Conservation (phyloP, 768 basidiomycete species). For the Mrakia blollopis region DNA sequence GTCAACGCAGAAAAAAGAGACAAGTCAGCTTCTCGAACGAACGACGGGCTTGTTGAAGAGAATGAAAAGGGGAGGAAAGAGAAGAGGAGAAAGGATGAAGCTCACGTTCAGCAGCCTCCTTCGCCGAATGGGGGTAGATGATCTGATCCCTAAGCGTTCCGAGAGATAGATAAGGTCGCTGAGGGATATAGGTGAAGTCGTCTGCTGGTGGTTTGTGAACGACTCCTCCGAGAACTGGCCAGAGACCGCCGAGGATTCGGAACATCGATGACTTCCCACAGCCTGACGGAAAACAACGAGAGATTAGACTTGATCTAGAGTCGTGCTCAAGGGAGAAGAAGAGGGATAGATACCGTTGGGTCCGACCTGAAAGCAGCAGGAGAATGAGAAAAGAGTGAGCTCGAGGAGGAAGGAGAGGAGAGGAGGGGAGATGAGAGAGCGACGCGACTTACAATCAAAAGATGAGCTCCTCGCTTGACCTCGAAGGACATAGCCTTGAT, state of each 20-base stretch:
- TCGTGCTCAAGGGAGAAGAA: background rate
- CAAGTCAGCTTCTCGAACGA: no score
- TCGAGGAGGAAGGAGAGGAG: background rate
- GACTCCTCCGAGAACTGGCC: slow-evolving; percentile 53
- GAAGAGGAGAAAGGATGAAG: slow-evolving; percentile 31
- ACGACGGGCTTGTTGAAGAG: no score
- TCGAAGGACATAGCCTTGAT: slow-evolving; percentile 78
- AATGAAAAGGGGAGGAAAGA: background rate
- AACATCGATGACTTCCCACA: slow-evolving; percentile 89
- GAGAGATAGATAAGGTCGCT: slow-evolving; percentile 87
- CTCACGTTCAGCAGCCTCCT: slow-evolving; percentile 72
- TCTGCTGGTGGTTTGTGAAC: slow-evolving; percentile 84
- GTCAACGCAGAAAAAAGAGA: background rate
- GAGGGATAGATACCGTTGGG: slow-evolving; percentile 62
- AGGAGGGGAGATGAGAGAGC: no score
- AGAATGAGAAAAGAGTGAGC: background rate
- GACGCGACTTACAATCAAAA: slow-evolving; percentile 19
- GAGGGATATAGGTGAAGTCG: slow-evolving; percentile 90
- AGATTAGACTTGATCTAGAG: no score
- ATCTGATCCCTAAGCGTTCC: slow-evolving; percentile 94
- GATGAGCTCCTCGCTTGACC: slow-evolving; percentile 71
- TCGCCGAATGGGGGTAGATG: slow-evolving; percentile 83
- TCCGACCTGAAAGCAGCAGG: slow-evolving; percentile 54
- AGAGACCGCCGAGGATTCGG: slow-evolving; percentile 85
- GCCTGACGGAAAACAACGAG: slow-evolving; percentile 49